phyloP scores from a whole-genome alignment of 352 stramenopile genomes.

The Plasmopara viticola region DNA sequence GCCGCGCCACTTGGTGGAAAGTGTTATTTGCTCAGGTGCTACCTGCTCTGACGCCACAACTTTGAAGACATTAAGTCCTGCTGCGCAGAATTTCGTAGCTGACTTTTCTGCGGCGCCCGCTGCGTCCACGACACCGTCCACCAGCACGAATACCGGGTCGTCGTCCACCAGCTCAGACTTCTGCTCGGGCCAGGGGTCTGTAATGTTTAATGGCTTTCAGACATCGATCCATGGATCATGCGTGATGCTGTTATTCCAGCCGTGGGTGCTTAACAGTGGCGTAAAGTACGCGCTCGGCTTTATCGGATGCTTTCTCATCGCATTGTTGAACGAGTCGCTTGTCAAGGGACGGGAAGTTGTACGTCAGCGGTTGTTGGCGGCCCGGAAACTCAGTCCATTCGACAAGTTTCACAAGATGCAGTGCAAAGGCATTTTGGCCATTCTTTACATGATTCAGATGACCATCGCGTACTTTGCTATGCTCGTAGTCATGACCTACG shows the following conservation, averaged over 20 bases:
- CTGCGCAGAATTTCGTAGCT: constrained; percentile 31
- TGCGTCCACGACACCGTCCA: constrained; percentile 12
- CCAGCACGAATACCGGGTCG: constrained; percentile 17
- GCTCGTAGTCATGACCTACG: constrained; percentile 81
- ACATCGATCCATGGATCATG: constrained; percentile 65
- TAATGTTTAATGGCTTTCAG: constrained; percentile 84
- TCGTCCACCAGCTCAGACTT: constrained; percentile 34
- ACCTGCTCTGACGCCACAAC: constrained; percentile 57
- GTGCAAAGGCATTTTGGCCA: constrained; percentile 53
- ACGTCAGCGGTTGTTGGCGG: constrained; percentile 37
- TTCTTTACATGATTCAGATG: constrained; percentile 79
- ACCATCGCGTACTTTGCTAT: constrained; percentile 78
- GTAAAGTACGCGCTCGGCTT: constrained; percentile 74
- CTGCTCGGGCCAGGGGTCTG: constrained; percentile 57
- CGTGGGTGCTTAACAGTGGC: constrained; percentile 67
- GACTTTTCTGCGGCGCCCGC: constrained; percentile 19
- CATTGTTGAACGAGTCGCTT: constrained; percentile 60
- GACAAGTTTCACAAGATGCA: constrained; percentile 56
- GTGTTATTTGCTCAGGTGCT: constrained; percentile 42
- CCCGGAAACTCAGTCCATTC: constrained; percentile 24
- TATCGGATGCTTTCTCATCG: constrained; percentile 55
- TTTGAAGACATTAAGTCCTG: constrained; percentile 46
- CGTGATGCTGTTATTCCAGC: constrained; percentile 68
- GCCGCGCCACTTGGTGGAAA: constrained; percentile 45
- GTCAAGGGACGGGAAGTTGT: constrained; percentile 48